Percentiles rank a stretch among this genome's conserved stretches.
Evolutionary conservation across 2,329 filamentous ascomycete species (phyloP).

Genomic region (Colletotrichum agaves): DNA sequence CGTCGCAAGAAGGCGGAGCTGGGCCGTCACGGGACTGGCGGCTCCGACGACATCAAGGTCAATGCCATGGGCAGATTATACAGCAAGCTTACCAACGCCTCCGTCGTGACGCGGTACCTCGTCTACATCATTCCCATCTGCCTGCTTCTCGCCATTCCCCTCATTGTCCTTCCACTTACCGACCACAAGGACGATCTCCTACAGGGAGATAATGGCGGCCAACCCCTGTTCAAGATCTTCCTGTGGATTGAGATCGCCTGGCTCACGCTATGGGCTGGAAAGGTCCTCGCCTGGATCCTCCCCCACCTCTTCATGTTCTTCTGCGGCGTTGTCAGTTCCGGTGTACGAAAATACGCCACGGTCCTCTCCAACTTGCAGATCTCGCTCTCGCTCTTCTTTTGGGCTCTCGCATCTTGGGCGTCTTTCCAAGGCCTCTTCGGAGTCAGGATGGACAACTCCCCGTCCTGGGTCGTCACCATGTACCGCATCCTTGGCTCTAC

Average conservation of each 20-base stretch:
- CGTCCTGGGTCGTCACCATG: slow-evolving; percentile 68
- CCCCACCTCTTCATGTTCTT: slow-evolving; percentile 75
- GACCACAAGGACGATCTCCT: slow-evolving; percentile 51
- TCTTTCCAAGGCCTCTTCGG: slow-evolving; percentile 68
- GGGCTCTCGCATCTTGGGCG: slow-evolving; percentile 71
- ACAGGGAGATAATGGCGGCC: slow-evolving; percentile 53
- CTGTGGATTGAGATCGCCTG: slow-evolving; percentile 77
- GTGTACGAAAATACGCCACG: slow-evolving; percentile 76
- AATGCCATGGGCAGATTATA: slow-evolving; percentile 75
- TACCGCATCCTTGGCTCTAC: slow-evolving; percentile 73
- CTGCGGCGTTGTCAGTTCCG: slow-evolving; percentile 74
- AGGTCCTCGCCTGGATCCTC: slow-evolving; percentile 70
- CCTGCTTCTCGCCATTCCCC: slow-evolving; percentile 68
- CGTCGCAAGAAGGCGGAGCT: slow-evolving; percentile 60
- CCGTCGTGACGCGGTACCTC: slow-evolving; percentile 72
- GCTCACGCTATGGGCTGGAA: slow-evolving; percentile 74
- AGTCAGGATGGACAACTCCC: slow-evolving; percentile 44
- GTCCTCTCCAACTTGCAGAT: slow-evolving; percentile 73
- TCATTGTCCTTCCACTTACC: slow-evolving; percentile 64
- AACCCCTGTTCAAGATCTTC: slow-evolving; percentile 70
- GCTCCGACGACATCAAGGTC: slow-evolving; percentile 63
- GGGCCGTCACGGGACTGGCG: slow-evolving; percentile 56
- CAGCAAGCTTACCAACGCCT: slow-evolving; percentile 71
- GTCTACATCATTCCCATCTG: slow-evolving; percentile 75
- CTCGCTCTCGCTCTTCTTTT: slow-evolving; percentile 75